Conservation (phyloP, 192 early-diverging fungal species). For the Entomortierella beljakovae region DNA sequence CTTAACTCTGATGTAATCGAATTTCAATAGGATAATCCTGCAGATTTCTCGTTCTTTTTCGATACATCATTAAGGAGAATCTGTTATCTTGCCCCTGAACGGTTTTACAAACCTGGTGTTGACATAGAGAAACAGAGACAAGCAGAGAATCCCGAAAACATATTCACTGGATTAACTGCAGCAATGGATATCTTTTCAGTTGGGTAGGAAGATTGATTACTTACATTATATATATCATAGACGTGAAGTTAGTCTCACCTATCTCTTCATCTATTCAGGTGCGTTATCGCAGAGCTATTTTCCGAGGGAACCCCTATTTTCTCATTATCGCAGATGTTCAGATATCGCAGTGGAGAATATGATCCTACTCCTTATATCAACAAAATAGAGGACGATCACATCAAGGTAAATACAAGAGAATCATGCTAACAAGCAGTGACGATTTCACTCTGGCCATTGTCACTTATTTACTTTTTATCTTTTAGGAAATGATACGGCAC, state of each 20-base stretch:
- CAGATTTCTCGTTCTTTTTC: constrained; percentile 97
- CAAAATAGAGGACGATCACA: constrained; percentile 85
- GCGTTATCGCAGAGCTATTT: constrained; percentile 93
- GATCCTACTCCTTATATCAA: constrained; percentile 75
- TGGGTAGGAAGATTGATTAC: constrained; percentile 64
- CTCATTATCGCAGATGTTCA: constrained; percentile 90
- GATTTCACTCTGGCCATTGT: no score
- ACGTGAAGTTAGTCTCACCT: background rate
- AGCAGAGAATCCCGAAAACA: constrained; percentile 36
- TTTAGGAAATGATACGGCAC: constrained; percentile 75
- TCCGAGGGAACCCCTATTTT: constrained; percentile 94
- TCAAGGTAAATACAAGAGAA: constrained; percentile 61
- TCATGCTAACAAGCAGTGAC: background rate
- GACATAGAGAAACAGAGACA: constrained; percentile 64
- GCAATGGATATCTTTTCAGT: constrained; percentile 97
- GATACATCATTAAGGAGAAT: constrained; percentile 89
- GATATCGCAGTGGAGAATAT: constrained; percentile 87
- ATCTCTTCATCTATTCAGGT: constrained; percentile 45
- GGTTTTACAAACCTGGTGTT: constrained; percentile 84
- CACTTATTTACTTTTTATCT: background rate
- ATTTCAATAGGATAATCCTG: constrained; percentile 83
- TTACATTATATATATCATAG: no score
- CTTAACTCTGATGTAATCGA: background rate
- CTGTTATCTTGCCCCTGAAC: constrained; percentile 96
- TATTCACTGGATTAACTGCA: constrained; percentile 65